Evolutionary conservation across 345 rosid genomes (phyloP).

Genomic region (Nephelium lappaceum): DNA sequence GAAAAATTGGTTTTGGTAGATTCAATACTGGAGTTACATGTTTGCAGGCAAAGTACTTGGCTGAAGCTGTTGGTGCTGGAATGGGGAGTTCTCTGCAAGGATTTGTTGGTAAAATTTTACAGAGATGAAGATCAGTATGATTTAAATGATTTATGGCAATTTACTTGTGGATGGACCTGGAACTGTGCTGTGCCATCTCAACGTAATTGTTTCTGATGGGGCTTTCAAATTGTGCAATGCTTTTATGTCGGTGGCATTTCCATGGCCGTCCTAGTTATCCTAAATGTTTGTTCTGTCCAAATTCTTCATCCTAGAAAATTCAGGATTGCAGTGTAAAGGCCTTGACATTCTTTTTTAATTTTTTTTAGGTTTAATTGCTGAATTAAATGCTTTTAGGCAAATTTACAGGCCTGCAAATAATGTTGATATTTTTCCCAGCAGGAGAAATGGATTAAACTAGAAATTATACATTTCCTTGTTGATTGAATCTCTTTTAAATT

Average conservation of each 20-base stretch:
- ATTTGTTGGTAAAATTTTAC: slow-evolving; percentile 56
- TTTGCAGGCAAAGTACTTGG: slow-evolving; percentile 85
- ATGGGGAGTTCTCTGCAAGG: slow-evolving; percentile 87
- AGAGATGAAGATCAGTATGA: slow-evolving; percentile 24
- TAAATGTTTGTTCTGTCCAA: background rate
- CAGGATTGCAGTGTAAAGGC: background rate
- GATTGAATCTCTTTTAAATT: no score
- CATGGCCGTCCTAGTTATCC: background rate
- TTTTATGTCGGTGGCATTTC: background rate
- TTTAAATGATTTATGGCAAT: background rate
- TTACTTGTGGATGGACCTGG: background rate
- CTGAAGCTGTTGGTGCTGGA: slow-evolving; percentile 86
- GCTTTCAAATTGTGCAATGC: background rate
- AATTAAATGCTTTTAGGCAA: background rate
- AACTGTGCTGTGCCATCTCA: background rate
- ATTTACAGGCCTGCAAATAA: background rate
- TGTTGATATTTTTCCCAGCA: background rate
- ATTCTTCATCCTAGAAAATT: background rate
- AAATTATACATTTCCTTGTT: no score
- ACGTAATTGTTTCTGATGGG: background rate
- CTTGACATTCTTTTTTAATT: background rate
- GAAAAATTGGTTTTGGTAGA: background rate
- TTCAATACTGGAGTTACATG: slow-evolving; percentile 8
- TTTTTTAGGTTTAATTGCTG: background rate
- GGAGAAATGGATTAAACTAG: background rate